Evolutionary conservation across 305 asterid genomes (phyloP).

Genomic region (Ajuga reptans): DNA sequence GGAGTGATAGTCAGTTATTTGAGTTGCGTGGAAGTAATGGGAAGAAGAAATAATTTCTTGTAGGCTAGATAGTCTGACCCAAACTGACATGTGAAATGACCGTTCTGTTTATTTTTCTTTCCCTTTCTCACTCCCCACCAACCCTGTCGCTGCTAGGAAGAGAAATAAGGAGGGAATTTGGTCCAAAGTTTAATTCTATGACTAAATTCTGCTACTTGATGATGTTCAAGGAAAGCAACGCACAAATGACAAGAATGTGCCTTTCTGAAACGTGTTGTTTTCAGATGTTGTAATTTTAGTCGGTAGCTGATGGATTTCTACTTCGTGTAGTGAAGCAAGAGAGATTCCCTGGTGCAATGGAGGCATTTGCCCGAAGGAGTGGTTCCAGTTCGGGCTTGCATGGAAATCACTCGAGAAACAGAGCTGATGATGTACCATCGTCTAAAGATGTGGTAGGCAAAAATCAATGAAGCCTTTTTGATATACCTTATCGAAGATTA

Average conservation of each 20-base stretch:
- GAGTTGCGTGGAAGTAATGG: not conserved
- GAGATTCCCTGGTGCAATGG: conserved; percentile 60
- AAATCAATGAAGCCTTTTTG: not conserved
- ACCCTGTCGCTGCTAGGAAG: not conserved
- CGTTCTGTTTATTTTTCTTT: not conserved
- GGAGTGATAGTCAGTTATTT: not conserved
- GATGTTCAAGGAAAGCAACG: not conserved
- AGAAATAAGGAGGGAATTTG: not conserved
- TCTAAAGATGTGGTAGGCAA: conserved; percentile 70
- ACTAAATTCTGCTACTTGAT: not conserved
- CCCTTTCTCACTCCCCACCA: not conserved
- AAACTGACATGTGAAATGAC: not conserved
- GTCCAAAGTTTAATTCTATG: not conserved
- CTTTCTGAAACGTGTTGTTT: not conserved
- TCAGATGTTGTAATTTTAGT: not conserved
- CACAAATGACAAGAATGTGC: not conserved
- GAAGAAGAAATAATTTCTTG: not conserved
- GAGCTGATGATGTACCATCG: conserved; percentile 53
- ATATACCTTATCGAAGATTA: conserved; percentile 5
- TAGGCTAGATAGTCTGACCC: not conserved
- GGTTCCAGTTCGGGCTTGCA: conserved; percentile 51
- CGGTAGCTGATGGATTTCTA: conserved; percentile 12
- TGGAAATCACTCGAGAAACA: conserved; percentile 51
- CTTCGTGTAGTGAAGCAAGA: conserved; percentile 50
- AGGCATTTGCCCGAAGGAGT: conserved; percentile 55